These are phyloP conservation scores for Eimeria brunetti DNA, from an alignment of 169 alveolate species.

Conservation along the genomic window DNA sequence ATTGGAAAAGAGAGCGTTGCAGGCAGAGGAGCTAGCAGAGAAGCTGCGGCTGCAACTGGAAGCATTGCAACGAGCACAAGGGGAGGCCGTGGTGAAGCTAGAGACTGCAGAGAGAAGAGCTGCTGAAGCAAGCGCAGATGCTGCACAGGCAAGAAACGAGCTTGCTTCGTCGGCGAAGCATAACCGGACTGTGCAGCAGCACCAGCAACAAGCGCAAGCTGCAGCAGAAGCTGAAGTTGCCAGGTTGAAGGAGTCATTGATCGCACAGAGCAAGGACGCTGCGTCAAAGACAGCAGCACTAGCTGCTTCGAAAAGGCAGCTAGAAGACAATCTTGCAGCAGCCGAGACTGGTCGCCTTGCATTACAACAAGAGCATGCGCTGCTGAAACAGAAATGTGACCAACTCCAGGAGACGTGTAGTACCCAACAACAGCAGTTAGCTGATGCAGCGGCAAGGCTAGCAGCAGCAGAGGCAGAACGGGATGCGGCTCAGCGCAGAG, in stretches of 20 bases:
- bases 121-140: slow-evolving; percentile 74
- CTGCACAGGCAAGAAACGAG: slow-evolving; percentile 72
- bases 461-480: slow-evolving; percentile 60
- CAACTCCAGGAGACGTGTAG: slow-evolving; percentile 46
- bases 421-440: slow-evolving; percentile 53
- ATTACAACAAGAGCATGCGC: slow-evolving; percentile 31
- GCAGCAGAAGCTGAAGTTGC: slow-evolving; percentile 68
- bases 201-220: slow-evolving; percentile 76
- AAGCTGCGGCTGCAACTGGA: slow-evolving; percentile 50
- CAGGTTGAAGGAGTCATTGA: slow-evolving; percentile 58
- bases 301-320: slow-evolving; percentile 34
- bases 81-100: slow-evolving; percentile 69
- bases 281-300: slow-evolving; percentile 59
- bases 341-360: slow-evolving; percentile 57
- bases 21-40: slow-evolving; percentile 74
- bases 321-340: slow-evolving; percentile 61
- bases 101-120: slow-evolving; percentile 75
- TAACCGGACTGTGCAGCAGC: slow-evolving; percentile 71
- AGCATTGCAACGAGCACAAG: slow-evolving; percentile 37
- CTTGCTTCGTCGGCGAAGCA: slow-evolving; percentile 44
- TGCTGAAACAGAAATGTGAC: slow-evolving; percentile 51
- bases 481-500: slow-evolving; percentile 40
- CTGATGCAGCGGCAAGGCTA: slow-evolving; percentile 50
- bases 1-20: slow-evolving; percentile 37
- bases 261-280: slow-evolving; percentile 36